These are phyloP conservation scores for Claviceps citrina DNA, from an alignment of 2,329 filamentous ascomycete species.

Conservation along the genomic window DNA sequence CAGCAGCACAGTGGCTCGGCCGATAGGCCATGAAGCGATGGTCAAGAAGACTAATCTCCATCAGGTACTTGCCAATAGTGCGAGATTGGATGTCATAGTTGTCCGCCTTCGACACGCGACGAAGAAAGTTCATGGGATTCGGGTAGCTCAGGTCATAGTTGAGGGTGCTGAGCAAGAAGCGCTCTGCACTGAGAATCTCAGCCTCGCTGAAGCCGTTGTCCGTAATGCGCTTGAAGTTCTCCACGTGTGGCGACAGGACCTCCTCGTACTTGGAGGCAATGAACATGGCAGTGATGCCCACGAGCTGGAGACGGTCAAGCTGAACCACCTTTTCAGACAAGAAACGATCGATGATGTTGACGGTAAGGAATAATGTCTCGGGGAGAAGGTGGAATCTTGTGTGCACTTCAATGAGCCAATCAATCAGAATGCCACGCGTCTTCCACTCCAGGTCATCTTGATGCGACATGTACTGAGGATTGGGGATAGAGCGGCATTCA, in stretches of 20 bases:
- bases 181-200: conserved; percentile 93
- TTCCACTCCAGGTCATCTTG: conserved; percentile 96
- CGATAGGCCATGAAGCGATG: conserved; percentile 84
- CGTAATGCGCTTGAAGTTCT: conserved; percentile 92
- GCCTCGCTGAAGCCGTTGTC: conserved; percentile 91
- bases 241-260: conserved; percentile 87
- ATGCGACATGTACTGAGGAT: conserved; percentile 87
- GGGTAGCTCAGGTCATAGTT: conserved; percentile 97
- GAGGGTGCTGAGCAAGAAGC: conserved; percentile 77
- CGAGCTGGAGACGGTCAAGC: conserved; percentile 86
- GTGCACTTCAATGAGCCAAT: conserved; percentile 98
- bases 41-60: conserved; percentile 92
- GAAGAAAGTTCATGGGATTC: conserved; percentile 99
- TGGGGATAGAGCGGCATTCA: conserved; percentile 64
- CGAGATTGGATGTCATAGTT: conserved; percentile 98
- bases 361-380: conserved; percentile 88
- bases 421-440: conserved; percentile 89
- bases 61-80: conserved; percentile 91
- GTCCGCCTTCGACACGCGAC: conserved; percentile 96
- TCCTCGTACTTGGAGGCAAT: conserved; percentile 99
- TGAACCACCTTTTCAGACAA: conserved; percentile 90
- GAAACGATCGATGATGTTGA: conserved; percentile 98
- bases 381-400: conserved; percentile 90
- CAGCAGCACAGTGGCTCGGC: conserved; percentile 80
- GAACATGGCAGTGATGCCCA: conserved; percentile 98